Evolutionary conservation across 371 early-diverging fungal species (phyloP).

Genomic region (Mucor circinelloides): DNA sequence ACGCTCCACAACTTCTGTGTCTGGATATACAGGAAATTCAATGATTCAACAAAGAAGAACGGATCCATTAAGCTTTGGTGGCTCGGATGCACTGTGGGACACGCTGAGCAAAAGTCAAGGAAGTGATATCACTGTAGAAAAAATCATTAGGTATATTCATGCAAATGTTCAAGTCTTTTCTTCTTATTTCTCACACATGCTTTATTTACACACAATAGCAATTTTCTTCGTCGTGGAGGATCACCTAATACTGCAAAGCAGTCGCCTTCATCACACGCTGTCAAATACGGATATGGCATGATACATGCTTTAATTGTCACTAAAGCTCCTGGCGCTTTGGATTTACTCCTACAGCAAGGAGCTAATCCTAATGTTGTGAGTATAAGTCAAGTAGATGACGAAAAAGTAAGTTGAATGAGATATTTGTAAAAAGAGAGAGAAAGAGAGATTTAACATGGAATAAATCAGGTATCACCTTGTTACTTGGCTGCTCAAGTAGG

Average conservation of each 20-base stretch:
- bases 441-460: background rate
- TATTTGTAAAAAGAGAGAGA: too few relatives aligned
- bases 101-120: slow-evolving; percentile 40
- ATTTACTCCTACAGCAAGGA: slow-evolving; percentile 46
- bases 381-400: slow-evolving; percentile 39
- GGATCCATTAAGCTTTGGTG: slow-evolving; percentile 48
- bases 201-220: slow-evolving; percentile 21
- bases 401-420: slow-evolving; percentile 29
- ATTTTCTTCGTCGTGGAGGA: slow-evolving; percentile 48
- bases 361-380: slow-evolving; percentile 45
- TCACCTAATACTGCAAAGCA: slow-evolving; percentile 53
- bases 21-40: slow-evolving; percentile 19
- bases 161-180: background rate
- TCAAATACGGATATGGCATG: slow-evolving; percentile 53
- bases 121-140: slow-evolving; percentile 43
- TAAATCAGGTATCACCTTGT: slow-evolving; percentile 41
- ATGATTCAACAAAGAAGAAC: slow-evolving; percentile 39
- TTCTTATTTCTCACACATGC: background rate
- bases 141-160: slow-evolving; percentile 37
- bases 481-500: slow-evolving; percentile 48
- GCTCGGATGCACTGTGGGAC: slow-evolving; percentile 51
- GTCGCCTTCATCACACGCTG: slow-evolving; percentile 26
- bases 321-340: slow-evolving; percentile 34
- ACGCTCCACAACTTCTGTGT: slow-evolving; percentile 28
- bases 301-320: slow-evolving; percentile 49